These are phyloP conservation scores for Orbilia ellipsospora DNA, from an alignment of 2,329 filamentous ascomycete genomes.

Conservation along the genomic window DNA sequence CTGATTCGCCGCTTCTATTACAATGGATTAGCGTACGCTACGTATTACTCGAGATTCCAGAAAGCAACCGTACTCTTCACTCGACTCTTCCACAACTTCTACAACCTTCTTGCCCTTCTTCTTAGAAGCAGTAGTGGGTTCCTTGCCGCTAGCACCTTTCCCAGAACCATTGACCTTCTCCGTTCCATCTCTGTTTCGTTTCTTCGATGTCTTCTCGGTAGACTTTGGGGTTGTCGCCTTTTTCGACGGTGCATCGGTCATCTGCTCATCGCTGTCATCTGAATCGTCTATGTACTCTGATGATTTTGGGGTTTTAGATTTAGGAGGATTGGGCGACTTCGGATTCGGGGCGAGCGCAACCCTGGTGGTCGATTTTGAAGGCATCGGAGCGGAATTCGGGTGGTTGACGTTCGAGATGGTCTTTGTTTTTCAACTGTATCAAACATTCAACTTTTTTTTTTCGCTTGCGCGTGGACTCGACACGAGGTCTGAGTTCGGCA, in stretches of 20 bases:
- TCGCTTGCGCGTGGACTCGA: conserved; percentile 39
- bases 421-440: neutral
- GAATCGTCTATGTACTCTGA: conserved; percentile 48
- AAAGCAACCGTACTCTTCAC: conserved; percentile 37
- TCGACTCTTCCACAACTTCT: conserved; percentile 35
- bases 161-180: conserved; percentile 49
- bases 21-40: conserved; percentile 7
- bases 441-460: conserved; percentile 21
- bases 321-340: conserved; percentile 30
- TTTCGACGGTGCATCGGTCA: conserved; percentile 50
- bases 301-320: conserved; percentile 35
- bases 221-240: conserved; percentile 15
- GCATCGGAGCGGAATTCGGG: conserved; percentile 28
- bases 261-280: conserved; percentile 46
- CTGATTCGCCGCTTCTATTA: conserved; percentile 21
- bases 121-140: conserved; percentile 8
- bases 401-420: conserved; percentile 9
- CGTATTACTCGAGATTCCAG: neutral
- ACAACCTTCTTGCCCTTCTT: conserved; percentile 43
- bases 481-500: conserved; percentile 18
- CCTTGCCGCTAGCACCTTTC: conserved; percentile 8
- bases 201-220: conserved; percentile 49
- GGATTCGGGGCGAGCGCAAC: conserved; percentile 1
- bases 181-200: conserved; percentile 47
- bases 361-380: conserved; percentile 41